Base-by-base conservation (phyloP, 805 yeast genomes). In the Blastobotrys robertii region DNA sequence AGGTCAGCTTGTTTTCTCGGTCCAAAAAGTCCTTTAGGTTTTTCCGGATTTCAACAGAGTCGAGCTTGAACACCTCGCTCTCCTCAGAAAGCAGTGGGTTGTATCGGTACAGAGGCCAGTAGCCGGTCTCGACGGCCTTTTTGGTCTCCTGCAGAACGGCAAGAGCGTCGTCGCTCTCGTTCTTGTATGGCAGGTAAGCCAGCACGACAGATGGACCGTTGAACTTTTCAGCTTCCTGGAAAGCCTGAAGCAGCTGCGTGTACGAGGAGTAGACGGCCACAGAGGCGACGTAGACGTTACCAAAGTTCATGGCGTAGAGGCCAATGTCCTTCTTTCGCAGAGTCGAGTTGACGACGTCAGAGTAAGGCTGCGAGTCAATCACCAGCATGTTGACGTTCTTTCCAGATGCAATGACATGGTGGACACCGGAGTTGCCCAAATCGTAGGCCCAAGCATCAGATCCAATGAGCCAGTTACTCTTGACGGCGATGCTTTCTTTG, bases 401-500 rank as follows among this genome's bases (percentile, higher is more conserved):
- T 37, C 80, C 80, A 0, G 88, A 78, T 22, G 87, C 65, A 37
- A 90, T 67, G 3, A 86, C 80, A 53, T 81, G 81, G 61, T 90
- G 97, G 41, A 90, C 80, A 59, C 97, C 95, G 4, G 95, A 82
- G 48, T 83, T 70, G 35, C 97, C 97, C 53, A 85, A 68, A 65
- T 90, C 97, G 59, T 81, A 87, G 14, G 95, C 75, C 97, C 97
- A 90, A 29, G 92, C 77, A 61, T 90, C 97, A 13, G 96, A 86
- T 29, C 97, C 96, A 44, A 90, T 69, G 46, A 90, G 69, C 97
- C 97, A 90, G 42, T 74, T 69, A 9, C 82, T 68, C 40, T 68
- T 68, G 43, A 69, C 59, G 25, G 55, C 50, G 51, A 84, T 74
- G 44, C 61, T 65, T 6, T 72, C 69, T 44, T 68, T 63, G 35